Evolutionary conservation across 1,139 yeast species (phyloP), one percentile per base, ranked within the genome.

Genomic region (Hansenula sp.): DNA sequence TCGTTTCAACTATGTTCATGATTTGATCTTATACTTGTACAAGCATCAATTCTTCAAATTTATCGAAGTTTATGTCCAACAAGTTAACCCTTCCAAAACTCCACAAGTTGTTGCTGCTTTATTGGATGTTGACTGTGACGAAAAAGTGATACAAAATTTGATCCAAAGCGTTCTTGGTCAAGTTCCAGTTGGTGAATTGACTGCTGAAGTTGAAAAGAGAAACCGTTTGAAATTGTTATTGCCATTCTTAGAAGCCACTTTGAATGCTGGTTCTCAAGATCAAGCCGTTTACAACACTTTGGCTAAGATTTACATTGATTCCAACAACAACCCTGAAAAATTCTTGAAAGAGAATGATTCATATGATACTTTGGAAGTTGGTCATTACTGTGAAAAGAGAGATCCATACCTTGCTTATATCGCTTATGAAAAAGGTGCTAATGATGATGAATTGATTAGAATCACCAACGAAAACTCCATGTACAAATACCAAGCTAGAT

Each of bases 401-500:
- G 99, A 92, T 60, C 99, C 99, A 46, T 92, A 88, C 69, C 74
- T 92, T 63, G 99, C 98, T 17, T 92, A 88, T 65, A 92, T 92
- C 66, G 95, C 96, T 41, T 92, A 92, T 65, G 95, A 95, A 49
- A 90, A 89, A 68, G 99, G 99, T 61, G 73, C 77, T 43, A 90
- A 92, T 57, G 96, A 92, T 62, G 82, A 74, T 46, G 98, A 92
- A 64, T 77, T 92, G 59, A 79, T 92, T 57, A 74, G 79, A 57
- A 89, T 92, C 62, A 92, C 98, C 53, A 92, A 92, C 61, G 98
- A 94, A 60, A 92, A 92, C 65, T 80, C 94, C 56, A 92, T 92
- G 99, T 92, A 86, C 75, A 94, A 94, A 66, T 92, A 92, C 66
- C 98, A 94, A 72, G 98, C 98, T 13, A 82, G 97, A 65, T 92